These are phyloP conservation scores for Diplosphaera chodatii DNA, from an alignment of 139 green algal species.

Conservation along the genomic window DNA sequence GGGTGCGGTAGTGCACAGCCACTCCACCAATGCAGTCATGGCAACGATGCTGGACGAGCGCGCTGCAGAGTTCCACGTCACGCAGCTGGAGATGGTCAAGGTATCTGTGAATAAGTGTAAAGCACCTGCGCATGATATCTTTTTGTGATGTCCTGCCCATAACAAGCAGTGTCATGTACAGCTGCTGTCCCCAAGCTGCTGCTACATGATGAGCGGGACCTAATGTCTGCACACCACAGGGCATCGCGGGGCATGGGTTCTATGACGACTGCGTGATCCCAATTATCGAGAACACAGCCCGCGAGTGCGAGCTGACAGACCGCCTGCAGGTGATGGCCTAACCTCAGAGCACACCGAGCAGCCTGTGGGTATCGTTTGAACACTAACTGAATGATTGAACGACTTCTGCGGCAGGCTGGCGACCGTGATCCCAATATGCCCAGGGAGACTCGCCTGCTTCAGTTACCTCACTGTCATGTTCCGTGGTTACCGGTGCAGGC, in stretches of 20 bases:
- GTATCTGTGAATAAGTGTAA: too few relatives aligned
- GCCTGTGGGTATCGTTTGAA: too few relatives aligned
- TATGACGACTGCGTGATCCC: conserved; percentile 79
- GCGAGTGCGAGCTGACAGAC: conserved; percentile 93
- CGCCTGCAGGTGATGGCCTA: conserved; percentile 64
- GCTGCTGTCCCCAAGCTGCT: too few relatives aligned
- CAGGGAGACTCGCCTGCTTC: too few relatives aligned
- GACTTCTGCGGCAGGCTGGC: too few relatives aligned
- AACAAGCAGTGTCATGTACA: too few relatives aligned
- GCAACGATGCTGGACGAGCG: conserved; percentile 79
- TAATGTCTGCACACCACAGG: conserved; percentile 33
- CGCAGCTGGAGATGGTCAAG: conserved; percentile 98
- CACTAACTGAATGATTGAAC: too few relatives aligned
- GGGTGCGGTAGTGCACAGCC: conserved; percentile 88
- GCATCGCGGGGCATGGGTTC: conserved; percentile 83
- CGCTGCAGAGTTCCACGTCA: conserved; percentile 75
- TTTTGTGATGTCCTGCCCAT: too few relatives aligned
- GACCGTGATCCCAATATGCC: too few relatives aligned
- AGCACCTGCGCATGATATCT: too few relatives aligned
- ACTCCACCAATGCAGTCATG: conserved; percentile 80
- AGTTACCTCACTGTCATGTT: too few relatives aligned
- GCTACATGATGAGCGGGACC: not conserved
- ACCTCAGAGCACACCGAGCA: too few relatives aligned
- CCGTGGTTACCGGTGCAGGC: conserved; percentile 8
- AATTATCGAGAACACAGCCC: conserved; percentile 96